phyloP scores from a whole-genome alignment of 371 early-diverging fungal species.

The Rhizopus delemar region DNA sequence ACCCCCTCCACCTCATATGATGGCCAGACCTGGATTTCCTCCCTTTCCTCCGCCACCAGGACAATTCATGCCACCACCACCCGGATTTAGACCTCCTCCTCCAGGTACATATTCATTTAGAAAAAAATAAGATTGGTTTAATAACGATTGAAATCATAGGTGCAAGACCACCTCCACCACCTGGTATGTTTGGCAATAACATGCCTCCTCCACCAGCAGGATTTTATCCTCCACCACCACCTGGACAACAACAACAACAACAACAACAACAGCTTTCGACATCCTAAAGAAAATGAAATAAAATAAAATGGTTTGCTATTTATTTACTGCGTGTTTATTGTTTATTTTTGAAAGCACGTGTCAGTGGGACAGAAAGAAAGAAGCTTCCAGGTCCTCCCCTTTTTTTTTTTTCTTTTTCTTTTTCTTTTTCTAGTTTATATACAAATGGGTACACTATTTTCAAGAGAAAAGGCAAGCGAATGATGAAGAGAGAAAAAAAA shows the following conservation, averaged over 20 bases:
- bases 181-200: constrained; percentile 17
- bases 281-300: constrained; percentile 10
- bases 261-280: constrained; percentile 12
- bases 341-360: constrained; percentile 5
- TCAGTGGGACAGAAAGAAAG: background rate
- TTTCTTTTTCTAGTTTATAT: background rate
- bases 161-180: constrained; percentile 23
- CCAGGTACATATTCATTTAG: background rate
- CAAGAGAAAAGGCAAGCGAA: constrained; percentile 20
- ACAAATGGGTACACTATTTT: constrained; percentile 18
- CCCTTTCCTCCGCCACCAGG: constrained; percentile 50
- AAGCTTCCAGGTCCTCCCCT: background rate
- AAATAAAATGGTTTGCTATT: background rate
- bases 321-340: background rate
- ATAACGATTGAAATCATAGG: constrained; percentile 3
- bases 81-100: constrained; percentile 33
- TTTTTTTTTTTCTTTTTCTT: constrained; percentile 14
- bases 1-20: constrained; percentile 51
- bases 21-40: constrained; percentile 55
- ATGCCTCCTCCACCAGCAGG: constrained; percentile 5
- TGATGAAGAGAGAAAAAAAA: constrained; percentile 3
- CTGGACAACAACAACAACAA: constrained; percentile 4
- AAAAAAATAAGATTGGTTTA: background rate
- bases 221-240: constrained; percentile 24
- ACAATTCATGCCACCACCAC: constrained; percentile 46